Conservation (phyloP, 768 basidiomycete genomes). For the Mycena albidolilacea region DNA sequence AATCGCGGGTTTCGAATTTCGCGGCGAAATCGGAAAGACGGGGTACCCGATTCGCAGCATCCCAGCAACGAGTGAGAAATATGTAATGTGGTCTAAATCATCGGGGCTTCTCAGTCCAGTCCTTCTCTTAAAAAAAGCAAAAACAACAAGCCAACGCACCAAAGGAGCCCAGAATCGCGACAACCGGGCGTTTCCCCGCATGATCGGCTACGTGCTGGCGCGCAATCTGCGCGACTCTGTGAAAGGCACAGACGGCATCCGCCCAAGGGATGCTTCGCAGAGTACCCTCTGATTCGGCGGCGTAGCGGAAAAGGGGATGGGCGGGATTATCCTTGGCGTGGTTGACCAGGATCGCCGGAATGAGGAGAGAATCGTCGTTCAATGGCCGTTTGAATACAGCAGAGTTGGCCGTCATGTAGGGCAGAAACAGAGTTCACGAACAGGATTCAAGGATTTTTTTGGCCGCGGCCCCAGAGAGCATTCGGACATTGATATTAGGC, state of each 20-base stretch:
- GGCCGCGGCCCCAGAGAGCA: too few relatives aligned
- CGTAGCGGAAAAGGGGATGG: slow-evolving; percentile 17
- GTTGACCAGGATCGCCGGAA: background rate
- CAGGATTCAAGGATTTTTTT: too few relatives aligned
- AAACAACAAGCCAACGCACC: background rate
- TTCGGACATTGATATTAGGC: too few relatives aligned
- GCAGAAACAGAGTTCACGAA: too few relatives aligned
- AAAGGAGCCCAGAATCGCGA: slow-evolving; percentile 7
- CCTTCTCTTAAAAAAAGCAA: too few relatives aligned
- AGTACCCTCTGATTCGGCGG: slow-evolving; percentile 3
- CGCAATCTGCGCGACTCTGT: background rate
- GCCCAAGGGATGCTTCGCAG: slow-evolving; percentile 4
- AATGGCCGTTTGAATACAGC: background rate
- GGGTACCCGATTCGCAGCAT: background rate
- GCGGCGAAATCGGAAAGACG: slow-evolving; percentile 13
- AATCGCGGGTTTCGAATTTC: slow-evolving; percentile 2
- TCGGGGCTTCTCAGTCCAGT: too few relatives aligned
- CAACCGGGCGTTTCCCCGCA: slow-evolving; percentile 1
- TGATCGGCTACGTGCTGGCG: background rate
- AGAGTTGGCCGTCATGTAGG: too few relatives aligned
- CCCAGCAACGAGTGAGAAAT: slow-evolving; percentile 12
- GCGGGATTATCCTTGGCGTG: background rate
- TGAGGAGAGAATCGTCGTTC: background rate
- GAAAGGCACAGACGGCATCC: slow-evolving; percentile 10
- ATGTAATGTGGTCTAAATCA: slow-evolving; percentile 13